phyloP scores from a whole-genome alignment of 2,329 filamentous ascomycete species.

The Ophiocordyceps camponoti-rufipedis region DNA sequence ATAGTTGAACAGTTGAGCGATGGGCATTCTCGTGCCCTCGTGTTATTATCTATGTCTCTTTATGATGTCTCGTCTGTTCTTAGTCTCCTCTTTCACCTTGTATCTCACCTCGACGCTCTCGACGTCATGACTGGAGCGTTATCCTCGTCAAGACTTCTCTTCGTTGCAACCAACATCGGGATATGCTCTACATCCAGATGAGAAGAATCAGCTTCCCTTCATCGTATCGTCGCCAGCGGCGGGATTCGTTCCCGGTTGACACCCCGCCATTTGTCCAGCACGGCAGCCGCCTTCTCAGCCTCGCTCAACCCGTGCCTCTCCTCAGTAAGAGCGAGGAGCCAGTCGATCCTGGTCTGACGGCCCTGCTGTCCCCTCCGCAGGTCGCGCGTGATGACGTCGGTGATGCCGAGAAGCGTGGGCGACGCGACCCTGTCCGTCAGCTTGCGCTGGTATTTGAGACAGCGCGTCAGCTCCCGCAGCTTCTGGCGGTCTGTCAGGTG shows the following conservation, averaged over 20 bases:
- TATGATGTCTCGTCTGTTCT: too few relatives aligned
- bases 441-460: conserved; percentile 8
- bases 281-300: conserved; percentile 4
- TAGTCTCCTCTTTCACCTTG: not conserved
- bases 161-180: not conserved
- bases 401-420: conserved; percentile 9
- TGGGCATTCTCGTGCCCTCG: too few relatives aligned
- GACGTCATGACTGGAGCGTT: not conserved
- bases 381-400: conserved; percentile 13
- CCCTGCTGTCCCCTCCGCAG: conserved; percentile 15
- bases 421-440: conserved; percentile 8
- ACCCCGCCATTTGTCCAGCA: conserved; percentile 9
- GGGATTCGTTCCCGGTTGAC: not conserved
- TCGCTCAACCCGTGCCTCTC: conserved; percentile 5
- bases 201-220: too few relatives aligned
- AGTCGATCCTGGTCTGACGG: conserved; percentile 9
- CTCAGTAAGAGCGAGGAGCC: conserved; percentile 11
- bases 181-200: too few relatives aligned
- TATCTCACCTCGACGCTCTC: not conserved
- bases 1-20: too few relatives aligned
- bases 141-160: not conserved
- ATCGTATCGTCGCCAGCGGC: too few relatives aligned
- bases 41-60: too few relatives aligned
- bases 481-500: conserved; percentile 12
- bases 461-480: conserved; percentile 12